Conservation (phyloP, 768 basidiomycete genomes). For the Paxillus involutus region DNA sequence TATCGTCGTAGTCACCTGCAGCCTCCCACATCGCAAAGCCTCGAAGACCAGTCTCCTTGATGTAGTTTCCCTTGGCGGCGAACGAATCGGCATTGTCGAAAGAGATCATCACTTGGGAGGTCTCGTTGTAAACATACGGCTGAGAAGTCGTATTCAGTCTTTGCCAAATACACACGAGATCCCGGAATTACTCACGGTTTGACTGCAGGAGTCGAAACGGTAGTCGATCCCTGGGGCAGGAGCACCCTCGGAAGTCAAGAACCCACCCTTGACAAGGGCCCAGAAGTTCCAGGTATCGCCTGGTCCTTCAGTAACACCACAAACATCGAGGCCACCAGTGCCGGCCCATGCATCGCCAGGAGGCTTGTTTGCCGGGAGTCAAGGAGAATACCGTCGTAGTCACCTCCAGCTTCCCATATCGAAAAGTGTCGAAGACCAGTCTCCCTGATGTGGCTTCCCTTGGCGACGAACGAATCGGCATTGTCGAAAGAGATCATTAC, state of each 20-base stretch:
- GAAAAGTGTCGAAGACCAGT: constrained; percentile 61
- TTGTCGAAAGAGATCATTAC: constrained; percentile 70
- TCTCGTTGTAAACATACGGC: constrained; percentile 67
- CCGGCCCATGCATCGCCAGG: constrained; percentile 35
- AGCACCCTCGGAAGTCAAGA: too few species aligned
- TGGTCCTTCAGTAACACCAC: constrained; percentile 7
- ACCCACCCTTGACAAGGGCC: neutral
- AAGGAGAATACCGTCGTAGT: constrained; percentile 58
- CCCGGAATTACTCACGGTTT: constrained; percentile 53
- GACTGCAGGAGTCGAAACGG: constrained; percentile 62
- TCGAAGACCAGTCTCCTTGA: constrained; percentile 48
- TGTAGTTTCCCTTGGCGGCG: constrained; percentile 58
- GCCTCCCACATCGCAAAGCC: constrained; percentile 78
- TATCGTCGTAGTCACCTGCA: constrained; percentile 61
- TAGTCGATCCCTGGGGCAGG: constrained; percentile 47
- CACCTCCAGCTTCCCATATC: constrained; percentile 73
- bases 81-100: constrained; percentile 66
- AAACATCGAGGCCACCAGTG: constrained; percentile 6
- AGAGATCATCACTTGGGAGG: constrained; percentile 57
- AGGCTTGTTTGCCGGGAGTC: constrained; percentile 48
- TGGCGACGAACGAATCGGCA: constrained; percentile 53
- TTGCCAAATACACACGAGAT: neutral
- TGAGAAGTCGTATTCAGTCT: constrained; percentile 25
- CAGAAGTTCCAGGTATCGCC: too few species aligned
- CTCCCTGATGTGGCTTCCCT: constrained; percentile 58